These are phyloP conservation scores for Beauveria sp. DNA, from an alignment of 2,329 filamentous ascomycete genomes.

Conservation along the genomic window DNA sequence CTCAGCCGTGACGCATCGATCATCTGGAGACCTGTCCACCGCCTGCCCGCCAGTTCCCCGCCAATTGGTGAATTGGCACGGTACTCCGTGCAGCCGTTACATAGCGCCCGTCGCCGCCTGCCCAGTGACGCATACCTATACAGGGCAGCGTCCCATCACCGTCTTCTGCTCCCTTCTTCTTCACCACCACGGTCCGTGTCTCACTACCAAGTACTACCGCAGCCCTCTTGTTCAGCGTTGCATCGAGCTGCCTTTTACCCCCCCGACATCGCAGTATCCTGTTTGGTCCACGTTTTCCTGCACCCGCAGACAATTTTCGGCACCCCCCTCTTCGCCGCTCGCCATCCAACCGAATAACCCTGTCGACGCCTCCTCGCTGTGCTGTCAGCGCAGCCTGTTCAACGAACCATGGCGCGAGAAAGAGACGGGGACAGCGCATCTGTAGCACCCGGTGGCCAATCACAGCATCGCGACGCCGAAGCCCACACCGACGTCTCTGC, in stretches of 20 bases:
- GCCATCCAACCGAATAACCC: constrained; percentile 7
- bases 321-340: not conserved
- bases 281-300: constrained; percentile 6
- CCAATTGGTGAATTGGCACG: constrained; percentile 3
- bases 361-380: constrained; percentile 11
- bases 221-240: not conserved
- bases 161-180: not conserved
- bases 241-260: not conserved
- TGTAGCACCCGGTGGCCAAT: constrained; percentile 39
- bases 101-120: not conserved
- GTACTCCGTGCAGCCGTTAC: not conserved
- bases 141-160: constrained; percentile 1
- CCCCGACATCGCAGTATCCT: constrained; percentile 2
- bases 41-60: not conserved
- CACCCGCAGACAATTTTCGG: constrained; percentile 2
- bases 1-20: not conserved
- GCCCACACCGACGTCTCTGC: constrained; percentile 23
- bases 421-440: constrained; percentile 41
- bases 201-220: not conserved
- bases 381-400: constrained; percentile 12
- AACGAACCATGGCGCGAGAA: constrained; percentile 33
- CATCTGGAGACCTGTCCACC: not conserved
- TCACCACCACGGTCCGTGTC: not conserved
- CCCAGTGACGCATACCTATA: not conserved
- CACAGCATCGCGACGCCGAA: constrained; percentile 39